Evolutionary conservation across 106 monocot species (phyloP), one percentile per base, ranked within the genome.

Genomic region (Phalaenopsis aphrodite): DNA sequence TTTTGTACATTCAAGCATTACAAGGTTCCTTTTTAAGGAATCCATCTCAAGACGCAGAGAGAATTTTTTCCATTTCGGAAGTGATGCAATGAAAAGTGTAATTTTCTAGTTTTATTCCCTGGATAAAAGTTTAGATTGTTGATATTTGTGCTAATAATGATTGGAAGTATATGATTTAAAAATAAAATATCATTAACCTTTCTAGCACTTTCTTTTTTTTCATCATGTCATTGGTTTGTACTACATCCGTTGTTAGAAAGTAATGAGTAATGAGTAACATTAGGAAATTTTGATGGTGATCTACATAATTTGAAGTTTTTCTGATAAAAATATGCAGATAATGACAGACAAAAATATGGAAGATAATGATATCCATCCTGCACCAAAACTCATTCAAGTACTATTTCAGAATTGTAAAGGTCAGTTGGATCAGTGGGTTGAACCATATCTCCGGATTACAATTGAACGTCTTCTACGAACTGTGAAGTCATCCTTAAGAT

Each of bases 371-470:
- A 99, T 95, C 65, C 86, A 86, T 61, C 87, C 99, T 81, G 94
- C 99, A 69, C 99, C 99, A 16, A 99, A 99, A 85, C 93, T 99
- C 83, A 99, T 99, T 81, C 93, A 93, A 88, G 99, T 99, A 10
- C 85, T 99, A n/a, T 87, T 99, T 43, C 94, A 99, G 79, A 99
- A 99, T 77, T 95, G 99, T 65, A 94, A 90, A 91, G 99, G 99
- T n/a, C 88, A 95, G 72, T 91, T 99, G 78, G 99, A 99, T 84
- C 91, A 90, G n/a, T 99, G 99, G 99, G 85, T 99, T 41, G 94
- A 99, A 78, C 99, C 99, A 67, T 99, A 95, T 89, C 89, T 99
- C 3, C 89, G 88, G 77, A 85, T 99, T 52, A 90, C 91, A 36
- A 88, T 99, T 76, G 86, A 90, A 46, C 93, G 99, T 10, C 86